Evolutionary conservation across 352 stramenopile species (phyloP), one percentile per base, ranked within the genome.

Genomic region (Aphanomyces astaci): DNA sequence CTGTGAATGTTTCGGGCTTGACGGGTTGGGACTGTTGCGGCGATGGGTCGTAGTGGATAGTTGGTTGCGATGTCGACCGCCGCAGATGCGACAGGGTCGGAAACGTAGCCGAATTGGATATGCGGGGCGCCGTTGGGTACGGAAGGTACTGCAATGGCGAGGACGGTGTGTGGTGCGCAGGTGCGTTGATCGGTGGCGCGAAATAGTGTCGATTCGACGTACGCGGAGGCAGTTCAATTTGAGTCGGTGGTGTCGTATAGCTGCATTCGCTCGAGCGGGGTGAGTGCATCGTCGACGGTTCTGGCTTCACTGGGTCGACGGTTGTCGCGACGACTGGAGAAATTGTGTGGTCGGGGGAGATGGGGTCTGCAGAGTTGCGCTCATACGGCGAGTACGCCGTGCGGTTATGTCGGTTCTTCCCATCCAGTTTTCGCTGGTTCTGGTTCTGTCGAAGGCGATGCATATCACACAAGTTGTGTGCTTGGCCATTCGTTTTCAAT

Each of bases 401-500:
- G 65, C 87, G 86, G 57, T 83, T 71, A 39, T 77, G 71, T 49
- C 85, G 85, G 72, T 92, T 89, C 73, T 94, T 94, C 63, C 80
- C 80, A 70, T 94, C 85, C n/a, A 94, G 81, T 71, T 92, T 91
- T 71, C 85, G 83, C 80, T 94, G 85, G 74, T 94, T 84, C 71
- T 90, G 75, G 71, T 94, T 94, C 75, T 94, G 85, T 43, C 80
- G 77, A 65, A 81, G 81, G 55, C 85, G 83, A 73, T 94, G 85
- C 69, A 89, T 82, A 64, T 94, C 82, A 67, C 85, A 94, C 63
- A 94, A 82, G 73, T 92, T 94, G 77, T 94, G 85, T 40, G 85
- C 72, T 65, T 80, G 69, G 30, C 85, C 85, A 0, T 84, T 90
- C 32, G 84, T 90, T 75, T 94, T 94, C 66, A 94, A 78, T 49